Evolutionary conservation across 208 protist species (phyloP).

Genomic region (Acanthamoeba culbertsoni): DNA sequence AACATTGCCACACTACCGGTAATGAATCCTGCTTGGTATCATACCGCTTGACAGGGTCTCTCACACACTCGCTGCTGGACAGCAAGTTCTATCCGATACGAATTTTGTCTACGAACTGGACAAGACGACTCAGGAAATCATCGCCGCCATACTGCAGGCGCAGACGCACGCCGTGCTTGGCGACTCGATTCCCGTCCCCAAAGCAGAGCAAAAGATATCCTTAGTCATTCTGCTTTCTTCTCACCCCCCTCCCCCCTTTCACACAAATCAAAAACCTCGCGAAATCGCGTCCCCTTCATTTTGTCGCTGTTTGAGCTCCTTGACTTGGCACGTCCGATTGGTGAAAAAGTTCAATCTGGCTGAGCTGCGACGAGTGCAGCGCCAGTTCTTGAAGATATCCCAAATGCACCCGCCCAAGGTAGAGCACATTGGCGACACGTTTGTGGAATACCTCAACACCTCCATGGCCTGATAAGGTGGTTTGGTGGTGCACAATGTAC

Average conservation of each 20-base stretch:
- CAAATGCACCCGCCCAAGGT: constrained; percentile 67
- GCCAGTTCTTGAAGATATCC: constrained; percentile 67
- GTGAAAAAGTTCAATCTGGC: constrained; percentile 34
- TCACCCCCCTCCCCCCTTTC: background rate
- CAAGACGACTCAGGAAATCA: constrained; percentile 69
- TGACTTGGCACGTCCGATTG: background rate
- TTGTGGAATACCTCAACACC: constrained; percentile 10
- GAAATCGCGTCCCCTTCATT: background rate
- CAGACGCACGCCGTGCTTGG: background rate
- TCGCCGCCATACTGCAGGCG: constrained; percentile 64
- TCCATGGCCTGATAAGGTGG: background rate
- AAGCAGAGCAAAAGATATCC: constrained; percentile 8
- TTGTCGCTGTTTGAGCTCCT: background rate
- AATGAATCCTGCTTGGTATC: background rate
- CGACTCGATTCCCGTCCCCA: background rate
- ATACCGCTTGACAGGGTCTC: background rate
- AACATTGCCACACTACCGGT: constrained; percentile 55
- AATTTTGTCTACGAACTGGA: constrained; percentile 75
- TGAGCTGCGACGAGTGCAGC: constrained; percentile 60
- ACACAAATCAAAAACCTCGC: background rate
- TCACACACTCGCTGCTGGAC: background rate
- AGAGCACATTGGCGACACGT: background rate
- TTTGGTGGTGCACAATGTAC: too few species aligned
- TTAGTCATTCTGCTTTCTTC: background rate
- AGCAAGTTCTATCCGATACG: constrained; percentile 62